Evolutionary conservation across 768 basidiomycete species (phyloP), one percentile per base, ranked within the genome.

Genomic region (Coprinellus micaceus): DNA sequence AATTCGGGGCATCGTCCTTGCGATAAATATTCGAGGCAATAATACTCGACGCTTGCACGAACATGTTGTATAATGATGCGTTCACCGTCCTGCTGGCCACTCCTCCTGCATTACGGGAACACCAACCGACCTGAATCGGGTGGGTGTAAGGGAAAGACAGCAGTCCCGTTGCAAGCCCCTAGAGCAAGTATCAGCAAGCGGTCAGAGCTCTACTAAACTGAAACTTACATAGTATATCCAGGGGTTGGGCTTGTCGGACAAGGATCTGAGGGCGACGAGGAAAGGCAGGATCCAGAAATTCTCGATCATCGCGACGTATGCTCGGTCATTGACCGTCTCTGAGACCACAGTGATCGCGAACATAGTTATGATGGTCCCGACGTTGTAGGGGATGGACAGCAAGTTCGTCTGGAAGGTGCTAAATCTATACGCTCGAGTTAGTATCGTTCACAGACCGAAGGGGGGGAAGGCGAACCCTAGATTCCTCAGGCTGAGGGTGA

Each of bases 241-340:
- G 22, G 71, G 79, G 49, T 79, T 82, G 1, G 78, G 75, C 2
- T 74, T 68, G n/a, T 64, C 68, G 0, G 80, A 79, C 0, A 83
- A 67, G 4, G 70, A 68, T 56, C 81, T 81, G 15, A 85, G 54
- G 0, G 82, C 82, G 28, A 87, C 70, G 45, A 87, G 67, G 68
- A 84, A 83, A 2, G 85, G 82, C 15, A 88, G 67, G 0, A 74
- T 67, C 86, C 86, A 88, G 2, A 85, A 28, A 58, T 83, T 75
- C 58, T 82, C 75, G 43, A 73, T 64, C 74, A 82, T 79, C 0
- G 84, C 71, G 17, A 83, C 75, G 28, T 80, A 68, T 1, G 82
- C 69, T 21, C 84, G 74, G 19, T 84, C 80, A 59, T 83, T 73
- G 22, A 85, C 67, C 1, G 66, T 65, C 56, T 85, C 82, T 2